These are phyloP conservation scores for Graphilbum fragrans DNA, from an alignment of 2,329 filamentous ascomycete genomes.

Conservation along the genomic window DNA sequence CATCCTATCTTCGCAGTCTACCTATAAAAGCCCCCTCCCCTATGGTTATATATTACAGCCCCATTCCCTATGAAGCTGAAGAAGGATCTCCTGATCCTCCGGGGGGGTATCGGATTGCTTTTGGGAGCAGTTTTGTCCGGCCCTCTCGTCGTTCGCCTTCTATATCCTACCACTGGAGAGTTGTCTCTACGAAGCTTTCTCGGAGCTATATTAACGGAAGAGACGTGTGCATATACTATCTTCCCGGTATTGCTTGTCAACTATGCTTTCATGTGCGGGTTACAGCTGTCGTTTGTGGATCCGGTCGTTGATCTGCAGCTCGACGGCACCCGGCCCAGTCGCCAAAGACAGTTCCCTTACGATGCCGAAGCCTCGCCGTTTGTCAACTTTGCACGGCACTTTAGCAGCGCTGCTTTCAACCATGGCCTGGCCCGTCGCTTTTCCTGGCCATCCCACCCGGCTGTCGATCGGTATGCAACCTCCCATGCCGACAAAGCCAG, in stretches of 20 bases:
- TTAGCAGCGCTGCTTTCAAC: slow-evolving; percentile 5
- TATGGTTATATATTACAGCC: too few relatives aligned
- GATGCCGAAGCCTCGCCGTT: neutral
- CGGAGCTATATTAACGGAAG: neutral
- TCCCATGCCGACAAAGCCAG: neutral
- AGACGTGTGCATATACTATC: neutral
- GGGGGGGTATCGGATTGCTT: neutral
- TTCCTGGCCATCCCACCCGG: slow-evolving; percentile 2
- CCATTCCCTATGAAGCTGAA: neutral
- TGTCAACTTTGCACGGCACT: neutral
- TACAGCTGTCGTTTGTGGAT: slow-evolving; percentile 2
- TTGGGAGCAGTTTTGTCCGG: neutral
- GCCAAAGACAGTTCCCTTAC: too few relatives aligned
- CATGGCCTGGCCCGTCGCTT: slow-evolving; percentile 1
- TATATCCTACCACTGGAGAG: neutral
- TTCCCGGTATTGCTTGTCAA: slow-evolving; percentile 1
- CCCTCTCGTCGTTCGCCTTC: neutral
- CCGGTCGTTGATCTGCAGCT: neutral
- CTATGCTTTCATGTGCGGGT: slow-evolving; percentile 5
- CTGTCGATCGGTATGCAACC: neutral
- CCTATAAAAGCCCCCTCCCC: too few relatives aligned
- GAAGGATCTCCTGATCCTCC: neutral
- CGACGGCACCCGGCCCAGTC: neutral
- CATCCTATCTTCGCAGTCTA: too few relatives aligned
- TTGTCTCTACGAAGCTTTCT: neutral